Conservation (phyloP, 768 basidiomycete genomes). For the Termitomyces sp. region DNA sequence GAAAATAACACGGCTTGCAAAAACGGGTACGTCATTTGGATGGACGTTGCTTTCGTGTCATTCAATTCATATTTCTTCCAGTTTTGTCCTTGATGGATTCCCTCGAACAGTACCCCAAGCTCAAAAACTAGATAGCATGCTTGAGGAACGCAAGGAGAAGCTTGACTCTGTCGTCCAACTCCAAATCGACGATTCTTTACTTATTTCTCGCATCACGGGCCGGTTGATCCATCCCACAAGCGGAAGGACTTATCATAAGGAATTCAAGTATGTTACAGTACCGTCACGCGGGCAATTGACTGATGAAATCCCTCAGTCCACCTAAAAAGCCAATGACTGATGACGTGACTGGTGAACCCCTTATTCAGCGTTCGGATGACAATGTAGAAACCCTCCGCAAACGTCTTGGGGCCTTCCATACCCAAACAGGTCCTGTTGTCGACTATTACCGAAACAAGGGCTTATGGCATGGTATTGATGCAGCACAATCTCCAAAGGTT, state of each 20-base stretch:
- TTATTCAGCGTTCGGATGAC: slow-evolving; percentile 97
- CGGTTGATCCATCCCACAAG: slow-evolving; percentile 88
- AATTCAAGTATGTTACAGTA: slow-evolving; percentile 73
- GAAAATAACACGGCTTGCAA: slow-evolving; percentile 90
- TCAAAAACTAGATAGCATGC: slow-evolving; percentile 93
- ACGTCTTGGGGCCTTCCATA: slow-evolving; percentile 85
- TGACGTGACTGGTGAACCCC: slow-evolving; percentile 92
- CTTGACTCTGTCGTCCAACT: slow-evolving; percentile 93
- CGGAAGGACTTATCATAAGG: slow-evolving; percentile 91
- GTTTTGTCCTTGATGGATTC: slow-evolving; percentile 99
- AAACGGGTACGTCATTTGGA: slow-evolving; percentile 78
- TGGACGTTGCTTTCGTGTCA: not conserved
- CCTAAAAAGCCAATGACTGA: slow-evolving; percentile 95
- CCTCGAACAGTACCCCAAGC: slow-evolving; percentile 97
- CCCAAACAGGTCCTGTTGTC: slow-evolving; percentile 92
- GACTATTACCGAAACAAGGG: slow-evolving; percentile 94
- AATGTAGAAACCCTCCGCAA: slow-evolving; percentile 94
- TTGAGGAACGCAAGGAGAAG: slow-evolving; percentile 75
- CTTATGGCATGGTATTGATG: slow-evolving; percentile 89
- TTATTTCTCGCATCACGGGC: slow-evolving; percentile 97
- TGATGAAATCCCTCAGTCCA: slow-evolving; percentile 54
- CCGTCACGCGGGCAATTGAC: not conserved
- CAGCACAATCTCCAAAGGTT: slow-evolving; percentile 86
- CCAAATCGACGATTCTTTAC: slow-evolving; percentile 87
- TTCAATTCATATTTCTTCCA: slow-evolving; percentile 31